Conservation (phyloP, 176 grass and related monocot genomes). For the Juncus inflexus region DNA sequence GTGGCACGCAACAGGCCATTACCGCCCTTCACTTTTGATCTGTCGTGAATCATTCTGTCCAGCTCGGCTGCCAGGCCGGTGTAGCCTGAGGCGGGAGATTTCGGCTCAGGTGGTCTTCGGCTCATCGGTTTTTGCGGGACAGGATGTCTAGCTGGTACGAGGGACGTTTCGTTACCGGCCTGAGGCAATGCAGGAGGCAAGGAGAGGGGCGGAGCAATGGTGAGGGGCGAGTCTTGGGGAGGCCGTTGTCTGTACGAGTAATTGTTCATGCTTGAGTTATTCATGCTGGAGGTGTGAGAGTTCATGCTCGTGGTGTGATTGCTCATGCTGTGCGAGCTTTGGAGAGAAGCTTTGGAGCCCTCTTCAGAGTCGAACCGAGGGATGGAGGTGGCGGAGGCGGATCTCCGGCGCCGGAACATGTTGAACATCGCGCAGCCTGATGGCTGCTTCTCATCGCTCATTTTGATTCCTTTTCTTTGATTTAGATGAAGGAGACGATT, state of each 20-base stretch:
- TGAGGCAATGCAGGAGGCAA: conserved; percentile 11
- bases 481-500: not conserved
- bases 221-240: conserved; percentile 26
- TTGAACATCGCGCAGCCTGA: conserved; percentile 69
- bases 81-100: conserved; percentile 30
- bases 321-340: conserved; percentile 8
- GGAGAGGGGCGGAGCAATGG: conserved; percentile 17
- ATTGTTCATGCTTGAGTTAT: conserved; percentile 6
- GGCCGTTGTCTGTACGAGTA: conserved; percentile 12
- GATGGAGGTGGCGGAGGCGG: conserved; percentile 54
- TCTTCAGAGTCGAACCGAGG: conserved; percentile 26
- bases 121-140: conserved; percentile 6
- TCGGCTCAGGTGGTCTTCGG: conserved; percentile 17
- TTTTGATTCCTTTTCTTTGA: conserved; percentile 1
- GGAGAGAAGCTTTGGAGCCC: not conserved
- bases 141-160: conserved; percentile 17
- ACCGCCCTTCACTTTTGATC: conserved; percentile 48
- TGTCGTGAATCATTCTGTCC: conserved; percentile 78
- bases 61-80: conserved; percentile 70
- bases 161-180: not conserved
- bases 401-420: conserved; percentile 69
- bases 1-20: conserved; percentile 62
- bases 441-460: conserved; percentile 37
- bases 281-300: conserved; percentile 8
- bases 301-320: conserved; percentile 17